phyloP scores from a whole-genome alignment of 805 yeast species.

The Candida ficus region DNA sequence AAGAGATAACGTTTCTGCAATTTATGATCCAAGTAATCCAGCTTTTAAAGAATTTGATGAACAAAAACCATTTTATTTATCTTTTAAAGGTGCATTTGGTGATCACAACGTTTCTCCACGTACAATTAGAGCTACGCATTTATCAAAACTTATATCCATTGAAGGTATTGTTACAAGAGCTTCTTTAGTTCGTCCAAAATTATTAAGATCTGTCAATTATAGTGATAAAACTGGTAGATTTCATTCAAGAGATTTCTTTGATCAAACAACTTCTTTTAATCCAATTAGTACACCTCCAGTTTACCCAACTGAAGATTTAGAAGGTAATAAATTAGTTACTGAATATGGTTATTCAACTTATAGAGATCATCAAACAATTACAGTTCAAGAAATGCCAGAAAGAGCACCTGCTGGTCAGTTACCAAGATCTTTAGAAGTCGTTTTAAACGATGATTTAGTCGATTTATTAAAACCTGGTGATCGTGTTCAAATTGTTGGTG shows the following conservation, averaged over 20 bases:
- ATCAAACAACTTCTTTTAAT: constrained; percentile 86
- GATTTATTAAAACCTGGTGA: constrained; percentile 95
- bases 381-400: constrained; percentile 97
- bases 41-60: constrained; percentile 49
- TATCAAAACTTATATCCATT: constrained; percentile 78
- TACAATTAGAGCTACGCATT: constrained; percentile 67
- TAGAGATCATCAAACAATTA: constrained; percentile 87
- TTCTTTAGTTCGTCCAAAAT: constrained; percentile 88
- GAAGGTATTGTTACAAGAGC: constrained; percentile 96
- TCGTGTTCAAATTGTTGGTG: constrained; percentile 89
- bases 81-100: constrained; percentile 90
- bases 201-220: constrained; percentile 87
- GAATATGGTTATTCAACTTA: constrained; percentile 93
- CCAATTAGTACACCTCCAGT: constrained; percentile 78
- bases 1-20: constrained; percentile 68
- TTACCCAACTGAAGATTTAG: constrained; percentile 89
- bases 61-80: constrained; percentile 63
- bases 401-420: constrained; percentile 96
- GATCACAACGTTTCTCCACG: constrained; percentile 83
- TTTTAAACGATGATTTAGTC: constrained; percentile 92
- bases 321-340: constrained; percentile 81
- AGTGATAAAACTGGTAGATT: constrained; percentile 80
- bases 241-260: constrained; percentile 88
- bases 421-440: constrained; percentile 87
- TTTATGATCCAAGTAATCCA: constrained; percentile 58